These are phyloP conservation scores for Mycena leptocephala DNA, from an alignment of 768 basidiomycete genomes.

Conservation along the genomic window DNA sequence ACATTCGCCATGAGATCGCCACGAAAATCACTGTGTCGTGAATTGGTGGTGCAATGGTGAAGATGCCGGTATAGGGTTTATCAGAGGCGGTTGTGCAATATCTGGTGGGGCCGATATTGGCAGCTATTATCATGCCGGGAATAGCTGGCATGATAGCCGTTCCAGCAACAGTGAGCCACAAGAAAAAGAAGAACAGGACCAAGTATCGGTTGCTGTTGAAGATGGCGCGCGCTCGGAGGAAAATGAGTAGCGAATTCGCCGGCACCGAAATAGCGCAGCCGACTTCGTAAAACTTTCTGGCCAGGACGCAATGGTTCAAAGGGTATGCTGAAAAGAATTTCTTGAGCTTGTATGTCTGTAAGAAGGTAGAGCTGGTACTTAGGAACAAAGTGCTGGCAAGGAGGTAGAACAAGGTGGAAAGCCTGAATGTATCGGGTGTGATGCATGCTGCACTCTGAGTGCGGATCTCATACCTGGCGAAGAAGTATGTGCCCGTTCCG, in stretches of 20 bases:
- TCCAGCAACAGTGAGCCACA: constrained; percentile 53
- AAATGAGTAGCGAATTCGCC: constrained; percentile 53
- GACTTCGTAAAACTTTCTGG: neutral
- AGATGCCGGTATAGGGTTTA: constrained; percentile 42
- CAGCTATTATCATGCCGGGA: constrained; percentile 32
- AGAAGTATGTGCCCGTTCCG: constrained; percentile 37
- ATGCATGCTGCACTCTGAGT: neutral
- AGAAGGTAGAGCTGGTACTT: neutral
- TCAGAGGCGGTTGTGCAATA: constrained; percentile 47
- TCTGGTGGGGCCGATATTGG: constrained; percentile 49
- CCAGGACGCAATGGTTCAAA: constrained; percentile 8
- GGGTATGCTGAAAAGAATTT: constrained; percentile 24
- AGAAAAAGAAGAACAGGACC: constrained; percentile 40
- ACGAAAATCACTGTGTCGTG: constrained; percentile 54
- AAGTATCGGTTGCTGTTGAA: constrained; percentile 42
- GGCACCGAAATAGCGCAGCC: constrained; percentile 31
- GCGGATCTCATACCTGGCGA: constrained; percentile 31
- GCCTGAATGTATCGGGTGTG: neutral
- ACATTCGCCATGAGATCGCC: constrained; percentile 50
- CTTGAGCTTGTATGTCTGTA: neutral
- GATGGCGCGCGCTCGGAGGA: constrained; percentile 55
- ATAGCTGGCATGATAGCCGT: constrained; percentile 45
- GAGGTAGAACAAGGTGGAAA: constrained; percentile 23
- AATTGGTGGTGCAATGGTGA: constrained; percentile 45
- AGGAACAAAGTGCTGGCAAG: constrained; percentile 16